Conservation (phyloP, 176 grass and related monocot genomes). For the Calamus simplicifolius region DNA sequence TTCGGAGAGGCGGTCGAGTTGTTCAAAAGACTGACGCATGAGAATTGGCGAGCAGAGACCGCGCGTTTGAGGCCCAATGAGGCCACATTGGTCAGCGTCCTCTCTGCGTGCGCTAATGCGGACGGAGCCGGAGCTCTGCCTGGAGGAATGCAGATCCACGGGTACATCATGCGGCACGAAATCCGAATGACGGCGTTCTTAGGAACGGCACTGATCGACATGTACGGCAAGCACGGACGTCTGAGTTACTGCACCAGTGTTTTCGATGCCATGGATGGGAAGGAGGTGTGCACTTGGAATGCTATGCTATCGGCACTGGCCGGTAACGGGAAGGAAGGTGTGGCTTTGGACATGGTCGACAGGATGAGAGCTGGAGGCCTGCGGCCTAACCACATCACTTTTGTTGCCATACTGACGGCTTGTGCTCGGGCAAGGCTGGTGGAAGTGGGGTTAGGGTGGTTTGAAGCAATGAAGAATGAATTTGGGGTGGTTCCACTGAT, state of each 20-base stretch:
- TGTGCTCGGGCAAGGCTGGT: conserved; percentile 50
- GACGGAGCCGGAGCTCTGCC: conserved; percentile 21
- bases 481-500: conserved; percentile 41
- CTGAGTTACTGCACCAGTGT: conserved; percentile 26
- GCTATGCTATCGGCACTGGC: conserved; percentile 48
- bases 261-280: conserved; percentile 17
- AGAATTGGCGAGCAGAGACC: conserved; percentile 1
- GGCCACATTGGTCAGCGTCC: conserved; percentile 54
- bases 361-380: conserved; percentile 37
- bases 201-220: conserved; percentile 60
- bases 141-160: conserved; percentile 38
- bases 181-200: conserved; percentile 43
- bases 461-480: conserved; percentile 30
- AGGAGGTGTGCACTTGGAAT: conserved; percentile 64
- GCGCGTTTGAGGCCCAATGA: conserved; percentile 22
- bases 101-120: conserved; percentile 57
- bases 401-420: conserved; percentile 46
- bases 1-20: conserved; percentile 30
- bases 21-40: conserved; percentile 31
- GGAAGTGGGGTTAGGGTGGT: conserved; percentile 47
- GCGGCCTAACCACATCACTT: conserved; percentile 52
- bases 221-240: conserved; percentile 66
- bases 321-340: conserved; percentile 38
- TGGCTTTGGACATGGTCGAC: conserved; percentile 41
- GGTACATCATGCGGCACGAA: conserved; percentile 23